Percentiles rank a stretch among this genome's conserved stretches.
phyloP scores from a whole-genome alignment of 2,329 filamentous ascomycete genomes.

The Sporothrix brunneoviolacea region DNA sequence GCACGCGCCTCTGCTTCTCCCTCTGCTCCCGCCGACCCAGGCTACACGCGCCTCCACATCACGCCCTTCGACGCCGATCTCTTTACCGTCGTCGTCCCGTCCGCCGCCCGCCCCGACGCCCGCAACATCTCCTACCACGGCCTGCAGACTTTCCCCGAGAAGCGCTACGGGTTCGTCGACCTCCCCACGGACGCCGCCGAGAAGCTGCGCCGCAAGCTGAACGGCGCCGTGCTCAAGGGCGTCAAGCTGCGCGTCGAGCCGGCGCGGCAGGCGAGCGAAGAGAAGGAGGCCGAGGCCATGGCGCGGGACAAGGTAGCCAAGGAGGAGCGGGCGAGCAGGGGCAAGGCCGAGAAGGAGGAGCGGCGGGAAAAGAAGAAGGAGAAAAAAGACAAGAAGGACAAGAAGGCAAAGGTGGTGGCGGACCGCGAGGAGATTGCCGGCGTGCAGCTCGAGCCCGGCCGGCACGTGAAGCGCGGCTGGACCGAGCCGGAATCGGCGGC shows the following conservation, averaged over 20 bases:
- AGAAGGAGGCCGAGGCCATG: too few relatives aligned
- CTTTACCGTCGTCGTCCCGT: constrained; percentile 63
- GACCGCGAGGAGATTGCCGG: constrained; percentile 47
- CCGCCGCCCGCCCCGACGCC: constrained; percentile 57
- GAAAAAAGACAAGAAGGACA: constrained; percentile 20
- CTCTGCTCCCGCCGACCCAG: constrained; percentile 4
- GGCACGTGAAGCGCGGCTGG: constrained; percentile 86
- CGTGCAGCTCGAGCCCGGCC: constrained; percentile 62
- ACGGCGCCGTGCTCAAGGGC: constrained; percentile 79
- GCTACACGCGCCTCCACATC: constrained; percentile 68
- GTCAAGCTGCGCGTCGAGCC: constrained; percentile 78
- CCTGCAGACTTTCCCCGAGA: constrained; percentile 82
- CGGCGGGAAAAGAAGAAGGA: constrained; percentile 17
- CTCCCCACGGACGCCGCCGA: constrained; percentile 75
- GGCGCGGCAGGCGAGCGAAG: constrained; percentile 36
- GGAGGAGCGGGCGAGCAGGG: constrained; percentile 16
- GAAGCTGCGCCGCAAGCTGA: constrained; percentile 85
- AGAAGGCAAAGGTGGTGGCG: constrained; percentile 21
- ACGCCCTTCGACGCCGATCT: constrained; percentile 75
- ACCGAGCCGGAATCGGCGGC: constrained; percentile 49
- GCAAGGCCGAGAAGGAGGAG: constrained; percentile 8
- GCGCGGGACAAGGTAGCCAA: constrained; percentile 1
- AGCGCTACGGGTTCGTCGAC: constrained; percentile 83
- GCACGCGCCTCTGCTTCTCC: neutral
- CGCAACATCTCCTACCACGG: constrained; percentile 83